Percentiles rank a stretch among this genome's conserved stretches.
phyloP scores from a whole-genome alignment of 2,329 filamentous ascomycete genomes.

The Ascochyta viciae-villosae region DNA sequence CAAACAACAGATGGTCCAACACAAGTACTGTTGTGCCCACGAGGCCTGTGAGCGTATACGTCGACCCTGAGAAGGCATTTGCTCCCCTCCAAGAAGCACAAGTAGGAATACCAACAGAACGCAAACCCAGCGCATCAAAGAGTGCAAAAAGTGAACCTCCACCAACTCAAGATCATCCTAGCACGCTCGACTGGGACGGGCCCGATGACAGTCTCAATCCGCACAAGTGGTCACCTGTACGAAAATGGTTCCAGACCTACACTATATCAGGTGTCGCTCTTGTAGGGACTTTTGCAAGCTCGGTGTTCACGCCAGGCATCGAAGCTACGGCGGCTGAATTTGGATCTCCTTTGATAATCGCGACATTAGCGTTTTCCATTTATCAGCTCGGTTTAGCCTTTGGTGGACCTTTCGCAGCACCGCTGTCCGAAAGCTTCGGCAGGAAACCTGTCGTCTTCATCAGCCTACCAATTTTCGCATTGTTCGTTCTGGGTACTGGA shows the following conservation, averaged over 20 bases:
- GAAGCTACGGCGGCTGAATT: conserved; percentile 23
- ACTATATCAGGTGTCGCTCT: conserved; percentile 21
- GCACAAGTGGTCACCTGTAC: conserved; percentile 19
- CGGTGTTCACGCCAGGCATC: conserved; percentile 20
- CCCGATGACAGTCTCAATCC: conserved; percentile 20
- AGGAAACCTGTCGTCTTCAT: conserved; percentile 73
- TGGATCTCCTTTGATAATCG: conserved; percentile 23
- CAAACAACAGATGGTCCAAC: conserved; percentile 1
- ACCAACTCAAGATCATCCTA: conserved; percentile 7
- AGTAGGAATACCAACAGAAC: neutral
- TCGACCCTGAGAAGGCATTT: conserved; percentile 1
- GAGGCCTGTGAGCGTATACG: conserved; percentile 10
- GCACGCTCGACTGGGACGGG: conserved; percentile 18
- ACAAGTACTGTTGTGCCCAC: conserved; percentile 15
- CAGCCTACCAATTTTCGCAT: conserved; percentile 68
- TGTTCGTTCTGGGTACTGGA: conserved; percentile 53
- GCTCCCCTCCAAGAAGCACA: neutral
- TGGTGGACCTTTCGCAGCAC: conserved; percentile 75
- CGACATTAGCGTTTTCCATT: conserved; percentile 30
- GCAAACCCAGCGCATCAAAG: neutral
- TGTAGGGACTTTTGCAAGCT: conserved; percentile 17
- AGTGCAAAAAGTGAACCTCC: neutral
- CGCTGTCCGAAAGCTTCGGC: conserved; percentile 74
- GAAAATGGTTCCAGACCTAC: conserved; percentile 22
- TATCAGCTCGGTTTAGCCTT: conserved; percentile 57